Percentiles rank a stretch among this genome's conserved stretches.
phyloP scores from a whole-genome alignment of 2,329 filamentous ascomycete species.

The Tolypocladium capitatum region DNA sequence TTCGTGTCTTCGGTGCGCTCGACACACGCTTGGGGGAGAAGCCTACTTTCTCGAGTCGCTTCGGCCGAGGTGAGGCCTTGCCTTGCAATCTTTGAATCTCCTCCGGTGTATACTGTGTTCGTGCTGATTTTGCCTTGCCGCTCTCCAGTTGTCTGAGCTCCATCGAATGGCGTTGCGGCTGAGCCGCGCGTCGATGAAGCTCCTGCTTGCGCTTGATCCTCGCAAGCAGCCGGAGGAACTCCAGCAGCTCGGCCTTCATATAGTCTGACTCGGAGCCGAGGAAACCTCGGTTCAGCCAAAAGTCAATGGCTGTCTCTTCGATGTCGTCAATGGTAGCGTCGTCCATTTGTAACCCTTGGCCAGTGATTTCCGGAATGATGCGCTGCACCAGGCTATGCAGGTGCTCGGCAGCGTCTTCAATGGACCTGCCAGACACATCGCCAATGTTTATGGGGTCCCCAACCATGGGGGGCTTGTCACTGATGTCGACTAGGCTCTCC shows the following conservation, averaged over 20 bases:
- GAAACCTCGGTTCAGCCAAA: slow-evolving; percentile 12
- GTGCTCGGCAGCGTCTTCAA: slow-evolving; percentile 7
- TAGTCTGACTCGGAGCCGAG: slow-evolving; percentile 10
- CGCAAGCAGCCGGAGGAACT: slow-evolving; percentile 9
- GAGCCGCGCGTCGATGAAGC: not conserved
- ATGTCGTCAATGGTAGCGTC: slow-evolving; percentile 9
- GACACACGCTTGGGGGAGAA: not conserved
- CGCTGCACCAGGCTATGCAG: slow-evolving; percentile 5
- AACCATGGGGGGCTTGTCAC: not conserved
- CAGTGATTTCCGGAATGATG: slow-evolving; percentile 6
- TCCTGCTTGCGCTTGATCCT: slow-evolving; percentile 11
- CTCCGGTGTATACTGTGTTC: not conserved
- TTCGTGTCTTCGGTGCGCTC: not conserved
- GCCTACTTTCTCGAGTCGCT: not conserved
- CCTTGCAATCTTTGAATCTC: not conserved
- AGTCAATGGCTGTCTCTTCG: slow-evolving; percentile 12
- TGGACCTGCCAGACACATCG: not conserved
- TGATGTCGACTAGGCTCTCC: slow-evolving; percentile 2
- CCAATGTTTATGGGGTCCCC: not conserved
- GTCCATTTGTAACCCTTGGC: slow-evolving; percentile 2
- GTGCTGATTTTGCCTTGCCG: not conserved
- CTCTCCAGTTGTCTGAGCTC: slow-evolving; percentile 2
- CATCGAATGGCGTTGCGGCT: not conserved
- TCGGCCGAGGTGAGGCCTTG: not conserved
- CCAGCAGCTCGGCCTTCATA: slow-evolving; percentile 9